Conservation (phyloP, 306 rosid genomes). For the Quercus suber region DNA sequence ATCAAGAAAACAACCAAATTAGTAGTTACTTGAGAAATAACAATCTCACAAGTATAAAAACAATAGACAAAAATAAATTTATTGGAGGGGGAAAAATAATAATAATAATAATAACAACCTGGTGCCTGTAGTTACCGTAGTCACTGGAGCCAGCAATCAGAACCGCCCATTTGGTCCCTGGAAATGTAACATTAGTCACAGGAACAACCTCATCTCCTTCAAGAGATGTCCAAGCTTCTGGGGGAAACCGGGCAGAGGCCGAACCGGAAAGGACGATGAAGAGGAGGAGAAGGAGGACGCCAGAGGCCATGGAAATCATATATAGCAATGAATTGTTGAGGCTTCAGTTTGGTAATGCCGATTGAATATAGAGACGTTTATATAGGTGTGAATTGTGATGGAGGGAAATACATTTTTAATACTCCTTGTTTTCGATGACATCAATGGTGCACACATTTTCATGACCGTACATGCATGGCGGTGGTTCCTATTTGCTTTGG, state of each 20-base stretch:
- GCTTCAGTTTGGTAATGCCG: not conserved
- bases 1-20: no score
- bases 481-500: no score
- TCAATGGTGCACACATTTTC: no score
- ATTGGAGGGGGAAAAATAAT: no score
- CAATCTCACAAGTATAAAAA: no score
- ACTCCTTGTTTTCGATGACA: no score
- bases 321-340: not conserved
- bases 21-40: no score
- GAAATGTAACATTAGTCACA: constrained; percentile 16
- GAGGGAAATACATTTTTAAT: no score
- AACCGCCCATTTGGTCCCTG: constrained; percentile 91
- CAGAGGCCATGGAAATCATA: constrained; percentile 27
- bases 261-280: constrained; percentile 10
- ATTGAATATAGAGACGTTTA: not conserved
- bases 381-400: no score
- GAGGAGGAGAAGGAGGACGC: constrained; percentile 23
- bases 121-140: constrained; percentile 91
- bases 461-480: no score
- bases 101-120: constrained; percentile 27
- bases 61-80: no score
- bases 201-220: constrained; percentile 13
- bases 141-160: constrained; percentile 86
- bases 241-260: constrained; percentile 54
- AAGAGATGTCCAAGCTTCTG: constrained; percentile 54